Base-by-base conservation (phyloP, 768 basidiomycete species). In the Leccinellum luteum region DNA sequence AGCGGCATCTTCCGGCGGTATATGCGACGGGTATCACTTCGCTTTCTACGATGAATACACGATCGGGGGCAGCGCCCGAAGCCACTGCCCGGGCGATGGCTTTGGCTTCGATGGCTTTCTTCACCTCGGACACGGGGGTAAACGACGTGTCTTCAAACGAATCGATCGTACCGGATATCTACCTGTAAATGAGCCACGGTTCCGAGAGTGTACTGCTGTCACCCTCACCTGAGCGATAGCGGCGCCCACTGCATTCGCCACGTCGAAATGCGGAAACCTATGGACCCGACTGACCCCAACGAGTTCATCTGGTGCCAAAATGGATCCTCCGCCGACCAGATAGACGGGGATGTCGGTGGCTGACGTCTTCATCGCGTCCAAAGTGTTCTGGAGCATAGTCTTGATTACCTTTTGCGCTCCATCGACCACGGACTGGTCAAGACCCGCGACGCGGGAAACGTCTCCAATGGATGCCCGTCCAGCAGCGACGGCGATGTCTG, bases 301-400 rank as follows among this genome's bases (percentile, higher is more conserved):
- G 0, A 88, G 75, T 10, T 69, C 51, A 9, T 76, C 69, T 0
- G 86, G 85, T 10, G 80, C 76, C 32, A 88, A 74, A 61, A 87
- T 81, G 0, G 83, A 81, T 5, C 86, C 86, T 15, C 86, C 86
- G 23, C 86, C 86, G 35, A 87, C 86, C 2, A 88, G 77, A 28
- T 85, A 76, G 12, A 86, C 76, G 25, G 84, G 79, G 45, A 80
- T 75, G 63, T 82, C 80, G 25, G 79, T 78, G 2, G 79, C 78
- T 31, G 78, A 80, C 4, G 85, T 87, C 75, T 88, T 88, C 85
- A 88, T 86, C 25, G 70, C 69, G 63, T 87, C 86, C 9, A 86
- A 69, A 2, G 77, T 77, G 14, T 72, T 73, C 72, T 87, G 78
- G 14, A 78, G 54, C 60, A 75, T 70, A 43, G 57, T 63, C 64